A percentile compares a stretch with the other conserved stretches of the same genome.
These are phyloP conservation scores for Hamiltosporidium tvaerminnensis DNA, from an alignment of 371 early-diverging fungal genomes.

Conservation along the genomic window DNA sequence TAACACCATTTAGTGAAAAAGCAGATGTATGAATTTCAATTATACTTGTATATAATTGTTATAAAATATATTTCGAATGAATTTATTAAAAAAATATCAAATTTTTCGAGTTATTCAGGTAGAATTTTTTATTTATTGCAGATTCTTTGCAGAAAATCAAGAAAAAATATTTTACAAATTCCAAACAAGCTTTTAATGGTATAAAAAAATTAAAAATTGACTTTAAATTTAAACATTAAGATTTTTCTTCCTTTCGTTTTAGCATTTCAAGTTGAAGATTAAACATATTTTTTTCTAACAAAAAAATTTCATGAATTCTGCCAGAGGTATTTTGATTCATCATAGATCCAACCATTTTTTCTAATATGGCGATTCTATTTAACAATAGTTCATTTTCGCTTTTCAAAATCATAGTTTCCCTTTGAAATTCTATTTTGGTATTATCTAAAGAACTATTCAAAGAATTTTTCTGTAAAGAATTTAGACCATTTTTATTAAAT, in stretches of 20 bases:
- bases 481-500: neutral
- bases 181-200: too few species aligned
- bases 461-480: neutral
- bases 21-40: too few species aligned
- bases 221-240: too few species aligned
- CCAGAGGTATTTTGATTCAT: constrained; percentile 14
- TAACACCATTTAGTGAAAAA: too few species aligned
- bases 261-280: constrained; percentile 24
- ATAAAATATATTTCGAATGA: too few species aligned
- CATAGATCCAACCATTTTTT: constrained; percentile 22
- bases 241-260: constrained; percentile 1
- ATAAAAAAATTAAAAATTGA: too few species aligned
- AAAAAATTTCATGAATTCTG: constrained; percentile 25
- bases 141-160: too few species aligned
- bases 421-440: neutral
- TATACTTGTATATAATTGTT: too few species aligned
- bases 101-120: too few species aligned
- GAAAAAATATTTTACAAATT: too few species aligned
- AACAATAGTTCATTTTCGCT: constrained; percentile 4
- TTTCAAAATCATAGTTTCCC: neutral
- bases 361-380: constrained; percentile 33
- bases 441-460: neutral
- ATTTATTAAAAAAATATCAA: too few species aligned
- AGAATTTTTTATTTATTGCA: too few species aligned
- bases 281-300: constrained; percentile 44